Conservation (phyloP, 2,329 filamentous ascomycete species). For the Sarocladium oryzae region DNA sequence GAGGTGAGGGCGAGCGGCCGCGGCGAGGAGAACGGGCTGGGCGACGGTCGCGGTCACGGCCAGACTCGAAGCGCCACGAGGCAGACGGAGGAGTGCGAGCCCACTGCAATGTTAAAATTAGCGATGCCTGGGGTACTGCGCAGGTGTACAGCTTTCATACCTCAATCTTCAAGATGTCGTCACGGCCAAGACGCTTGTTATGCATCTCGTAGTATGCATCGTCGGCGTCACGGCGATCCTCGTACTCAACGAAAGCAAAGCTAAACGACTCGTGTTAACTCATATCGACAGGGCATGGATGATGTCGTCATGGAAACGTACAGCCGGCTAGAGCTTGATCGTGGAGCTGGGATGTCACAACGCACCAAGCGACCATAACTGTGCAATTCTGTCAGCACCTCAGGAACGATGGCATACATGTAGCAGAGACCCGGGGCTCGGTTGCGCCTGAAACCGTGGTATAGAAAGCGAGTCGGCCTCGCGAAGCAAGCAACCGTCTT, state of each 20-base stretch:
- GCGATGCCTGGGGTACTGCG: neutral
- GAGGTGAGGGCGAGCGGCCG: conserved; percentile 68
- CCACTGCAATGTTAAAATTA: conserved; percentile 56
- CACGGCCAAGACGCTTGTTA: conserved; percentile 94
- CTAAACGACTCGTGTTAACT: conserved; percentile 31
- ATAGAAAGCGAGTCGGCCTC: conserved; percentile 6
- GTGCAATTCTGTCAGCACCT: conserved; percentile 25
- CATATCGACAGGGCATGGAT: too few relatives aligned
- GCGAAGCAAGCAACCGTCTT: conserved; percentile 7
- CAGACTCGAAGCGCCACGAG: conserved; percentile 96
- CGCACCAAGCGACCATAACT: conserved; percentile 97
- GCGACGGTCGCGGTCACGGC: conserved; percentile 65
- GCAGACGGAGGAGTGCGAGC: conserved; percentile 95
- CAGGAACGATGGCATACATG: conserved; percentile 38
- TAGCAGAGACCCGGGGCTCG: conserved; percentile 14
- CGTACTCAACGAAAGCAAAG: conserved; percentile 98
- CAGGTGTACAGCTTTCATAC: conserved; percentile 42
- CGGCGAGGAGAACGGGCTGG: conserved; percentile 51
- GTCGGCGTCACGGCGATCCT: conserved; percentile 95
- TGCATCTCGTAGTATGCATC: conserved; percentile 99
- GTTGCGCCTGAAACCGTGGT: conserved; percentile 4
- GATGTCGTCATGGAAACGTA: conserved; percentile 53
- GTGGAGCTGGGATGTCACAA: conserved; percentile 94
- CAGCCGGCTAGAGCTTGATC: conserved; percentile 91
- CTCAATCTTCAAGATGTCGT: conserved; percentile 96